Conservation (phyloP, 1,139 yeast species). For the Scheffersomyces segobiensis region DNA sequence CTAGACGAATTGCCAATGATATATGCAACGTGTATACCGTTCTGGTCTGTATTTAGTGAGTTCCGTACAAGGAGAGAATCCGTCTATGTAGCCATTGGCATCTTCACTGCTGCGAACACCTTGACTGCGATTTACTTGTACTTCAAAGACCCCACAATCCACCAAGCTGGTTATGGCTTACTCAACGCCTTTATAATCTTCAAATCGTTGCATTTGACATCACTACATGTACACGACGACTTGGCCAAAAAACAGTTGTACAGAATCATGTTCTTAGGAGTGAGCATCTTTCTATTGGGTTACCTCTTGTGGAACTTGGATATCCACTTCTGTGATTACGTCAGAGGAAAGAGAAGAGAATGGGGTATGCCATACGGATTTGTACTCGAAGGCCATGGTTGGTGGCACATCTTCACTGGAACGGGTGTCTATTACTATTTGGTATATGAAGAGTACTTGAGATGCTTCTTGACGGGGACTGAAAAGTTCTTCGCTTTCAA, state of each 20-base stretch:
- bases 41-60: slow-evolving; percentile 84
- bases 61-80: slow-evolving; percentile 42
- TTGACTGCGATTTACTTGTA: slow-evolving; percentile 68
- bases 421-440: slow-evolving; percentile 58
- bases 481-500: slow-evolving; percentile 52
- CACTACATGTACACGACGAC: slow-evolving; percentile 49
- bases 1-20: slow-evolving; percentile 97
- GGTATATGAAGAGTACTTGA: slow-evolving; percentile 73
- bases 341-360: slow-evolving; percentile 61
- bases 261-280: slow-evolving; percentile 58
- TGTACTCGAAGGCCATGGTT: slow-evolving; percentile 88
- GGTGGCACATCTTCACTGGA: slow-evolving; percentile 96
- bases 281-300: slow-evolving; percentile 67
- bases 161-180: slow-evolving; percentile 74
- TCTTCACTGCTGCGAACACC: slow-evolving; percentile 55
- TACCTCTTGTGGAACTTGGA: slow-evolving; percentile 85
- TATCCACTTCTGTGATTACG: slow-evolving; percentile 70
- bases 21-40: slow-evolving; percentile 93
- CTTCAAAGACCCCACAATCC: slow-evolving; percentile 79
- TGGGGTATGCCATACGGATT: slow-evolving; percentile 88
- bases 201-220: slow-evolving; percentile 54
- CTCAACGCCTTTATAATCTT: slow-evolving; percentile 63
- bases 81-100: slow-evolving; percentile 50
- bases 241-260: slow-evolving; percentile 49
- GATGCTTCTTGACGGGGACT: slow-evolving; percentile 57